These are phyloP conservation scores for Monosporascus sp. DNA, from an alignment of 2,329 filamentous ascomycete genomes.

Conservation along the genomic window DNA sequence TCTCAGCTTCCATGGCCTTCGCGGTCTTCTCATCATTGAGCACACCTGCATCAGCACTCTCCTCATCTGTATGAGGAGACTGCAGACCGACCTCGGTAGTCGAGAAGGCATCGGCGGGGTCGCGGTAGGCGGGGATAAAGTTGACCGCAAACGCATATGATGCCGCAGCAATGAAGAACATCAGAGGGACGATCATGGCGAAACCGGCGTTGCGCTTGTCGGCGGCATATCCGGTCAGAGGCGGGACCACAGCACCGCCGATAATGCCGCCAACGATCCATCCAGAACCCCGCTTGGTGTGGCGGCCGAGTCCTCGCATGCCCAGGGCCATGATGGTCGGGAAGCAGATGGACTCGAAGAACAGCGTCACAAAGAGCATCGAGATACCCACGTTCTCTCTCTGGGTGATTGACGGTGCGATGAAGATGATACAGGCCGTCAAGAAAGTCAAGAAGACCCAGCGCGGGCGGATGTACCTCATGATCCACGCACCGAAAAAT, in stretches of 20 bases:
- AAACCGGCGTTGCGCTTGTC: constrained; percentile 55
- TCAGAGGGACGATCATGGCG: constrained; percentile 61
- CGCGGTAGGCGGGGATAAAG: constrained; percentile 58
- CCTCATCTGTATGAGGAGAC: constrained; percentile 11
- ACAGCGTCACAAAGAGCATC: constrained; percentile 65
- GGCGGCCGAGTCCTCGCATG: constrained; percentile 67
- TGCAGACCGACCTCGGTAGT: constrained; percentile 37
- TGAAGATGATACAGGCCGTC: constrained; percentile 58
- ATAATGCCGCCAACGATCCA: constrained; percentile 66
- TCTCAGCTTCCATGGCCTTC: constrained; percentile 3
- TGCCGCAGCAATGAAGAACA: constrained; percentile 52
- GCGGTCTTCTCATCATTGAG: constrained; percentile 17
- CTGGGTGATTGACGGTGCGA: constrained; percentile 41
- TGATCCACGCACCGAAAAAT: constrained; percentile 60
- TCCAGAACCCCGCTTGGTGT: constrained; percentile 71
- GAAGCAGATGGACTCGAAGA: constrained; percentile 78
- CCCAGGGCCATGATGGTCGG: constrained; percentile 75
- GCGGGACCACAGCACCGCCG: constrained; percentile 69
- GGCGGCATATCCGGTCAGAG: constrained; percentile 62
- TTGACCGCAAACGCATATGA: constrained; percentile 58
- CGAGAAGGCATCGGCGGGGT: constrained; percentile 55
- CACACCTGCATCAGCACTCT: constrained; percentile 6
- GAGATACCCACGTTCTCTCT: constrained; percentile 42
- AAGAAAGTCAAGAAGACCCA: constrained; percentile 64
- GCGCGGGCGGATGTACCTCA: constrained; percentile 62